A percentile compares a stretch with the other conserved stretches of the same genome.
phyloP scores from a whole-genome alignment of 1,284 basidiomycete genomes.

The Cutaneotrichosporon cavernicola region DNA sequence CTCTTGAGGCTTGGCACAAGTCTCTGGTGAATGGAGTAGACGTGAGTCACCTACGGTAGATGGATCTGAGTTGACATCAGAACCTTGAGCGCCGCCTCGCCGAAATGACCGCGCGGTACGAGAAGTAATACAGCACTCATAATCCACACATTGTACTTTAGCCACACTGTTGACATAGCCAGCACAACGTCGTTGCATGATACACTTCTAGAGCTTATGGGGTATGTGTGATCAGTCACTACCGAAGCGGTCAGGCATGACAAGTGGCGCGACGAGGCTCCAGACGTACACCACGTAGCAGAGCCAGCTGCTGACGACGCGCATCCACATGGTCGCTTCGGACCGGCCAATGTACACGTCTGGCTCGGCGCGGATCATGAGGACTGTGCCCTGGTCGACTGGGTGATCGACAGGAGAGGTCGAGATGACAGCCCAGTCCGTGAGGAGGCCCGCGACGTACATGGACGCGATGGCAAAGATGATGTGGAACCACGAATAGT shows the following conservation, averaged over 20 bases:
- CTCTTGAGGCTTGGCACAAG: slow-evolving; percentile 24
- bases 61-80: neutral
- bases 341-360: slow-evolving; percentile 94
- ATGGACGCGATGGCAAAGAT: slow-evolving; percentile 95
- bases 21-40: slow-evolving; percentile 14
- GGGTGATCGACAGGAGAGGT: slow-evolving; percentile 43
- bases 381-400: slow-evolving; percentile 26
- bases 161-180: slow-evolving; percentile 1
- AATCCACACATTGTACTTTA: neutral
- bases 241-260: slow-evolving; percentile 69
- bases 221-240: slow-evolving; percentile 29
- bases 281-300: slow-evolving; percentile 86
- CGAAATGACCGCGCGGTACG: slow-evolving; percentile 11
- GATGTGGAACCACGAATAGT: slow-evolving; percentile 97
- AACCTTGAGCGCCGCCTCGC: slow-evolving; percentile 19
- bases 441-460: slow-evolving; percentile 98
- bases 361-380: slow-evolving; percentile 31
- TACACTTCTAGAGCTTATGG: slow-evolving; percentile 13
- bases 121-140: neutral
- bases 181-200: slow-evolving; percentile 13
- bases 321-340: slow-evolving; percentile 99
- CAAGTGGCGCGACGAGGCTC: slow-evolving; percentile 83
- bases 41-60: slow-evolving; percentile 10
- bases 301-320: slow-evolving; percentile 91
- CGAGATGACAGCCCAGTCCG: slow-evolving; percentile 74